phyloP scores from a whole-genome alignment of 2,329 filamentous ascomycete species.

The Colletotrichum lindemuthianum region DNA sequence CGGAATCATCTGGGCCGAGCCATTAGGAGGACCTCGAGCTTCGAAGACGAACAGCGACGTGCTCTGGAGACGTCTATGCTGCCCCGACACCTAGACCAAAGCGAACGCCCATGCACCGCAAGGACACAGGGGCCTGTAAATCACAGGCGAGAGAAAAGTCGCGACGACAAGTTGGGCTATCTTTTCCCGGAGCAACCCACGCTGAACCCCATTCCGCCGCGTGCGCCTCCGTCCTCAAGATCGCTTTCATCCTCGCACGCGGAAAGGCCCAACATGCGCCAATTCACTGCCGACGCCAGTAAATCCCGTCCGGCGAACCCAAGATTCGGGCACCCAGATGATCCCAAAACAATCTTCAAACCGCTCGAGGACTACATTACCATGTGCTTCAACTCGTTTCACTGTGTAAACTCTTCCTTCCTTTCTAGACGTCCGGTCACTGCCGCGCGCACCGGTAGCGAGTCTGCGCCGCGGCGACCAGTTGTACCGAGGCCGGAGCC shows the following conservation, averaged over 20 bases:
- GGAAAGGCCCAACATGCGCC: slow-evolving; percentile 46
- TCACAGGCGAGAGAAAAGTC: slow-evolving; percentile 27
- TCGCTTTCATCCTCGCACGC: slow-evolving; percentile 59
- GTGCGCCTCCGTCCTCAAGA: slow-evolving; percentile 40
- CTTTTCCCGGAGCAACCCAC: slow-evolving; percentile 52
- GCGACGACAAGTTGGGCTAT: slow-evolving; percentile 32
- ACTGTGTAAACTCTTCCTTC: slow-evolving; percentile 83
- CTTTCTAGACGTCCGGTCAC: slow-evolving; percentile 50
- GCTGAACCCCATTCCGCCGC: slow-evolving; percentile 46
- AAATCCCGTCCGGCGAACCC: slow-evolving; percentile 24
- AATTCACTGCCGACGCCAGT: slow-evolving; percentile 32
- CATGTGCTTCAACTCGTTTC: slow-evolving; percentile 72
- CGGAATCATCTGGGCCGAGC: slow-evolving; percentile 48
- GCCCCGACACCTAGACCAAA: neutral
- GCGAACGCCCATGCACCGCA: slow-evolving; percentile 12
- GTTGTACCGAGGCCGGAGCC: slow-evolving; percentile 47
- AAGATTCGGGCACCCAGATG: slow-evolving; percentile 40
- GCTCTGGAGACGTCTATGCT: neutral
- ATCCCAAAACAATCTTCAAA: slow-evolving; percentile 74
- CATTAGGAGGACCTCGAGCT: slow-evolving; percentile 39
- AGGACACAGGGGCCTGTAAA: neutral
- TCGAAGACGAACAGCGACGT: slow-evolving; percentile 29
- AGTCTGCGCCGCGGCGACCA: slow-evolving; percentile 43
- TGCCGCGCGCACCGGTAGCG: slow-evolving; percentile 37
- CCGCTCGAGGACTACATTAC: slow-evolving; percentile 82